Conservation (phyloP, 2,329 filamentous ascomycete species). For the Alternaria viburni region DNA sequence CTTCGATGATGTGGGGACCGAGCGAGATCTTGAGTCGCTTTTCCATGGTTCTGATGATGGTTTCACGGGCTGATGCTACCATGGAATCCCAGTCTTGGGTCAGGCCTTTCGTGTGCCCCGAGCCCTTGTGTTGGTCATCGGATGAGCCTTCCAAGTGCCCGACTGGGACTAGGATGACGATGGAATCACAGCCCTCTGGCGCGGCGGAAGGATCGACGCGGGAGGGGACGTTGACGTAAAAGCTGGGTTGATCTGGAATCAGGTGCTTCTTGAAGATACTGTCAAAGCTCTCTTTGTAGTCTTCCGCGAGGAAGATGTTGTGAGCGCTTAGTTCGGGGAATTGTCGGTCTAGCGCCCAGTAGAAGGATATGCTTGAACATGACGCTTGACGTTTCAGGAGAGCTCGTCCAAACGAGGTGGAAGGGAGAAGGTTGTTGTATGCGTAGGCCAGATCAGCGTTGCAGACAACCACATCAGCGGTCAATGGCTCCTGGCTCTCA, state of each 20-base stretch:
- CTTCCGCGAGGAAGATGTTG: slow-evolving; percentile 78
- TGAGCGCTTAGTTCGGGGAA: slow-evolving; percentile 71
- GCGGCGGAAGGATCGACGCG: slow-evolving; percentile 72
- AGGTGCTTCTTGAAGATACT: slow-evolving; percentile 73
- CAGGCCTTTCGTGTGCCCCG: slow-evolving; percentile 50
- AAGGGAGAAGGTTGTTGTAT: slow-evolving; percentile 72
- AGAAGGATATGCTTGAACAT: slow-evolving; percentile 78
- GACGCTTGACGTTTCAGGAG: slow-evolving; percentile 62
- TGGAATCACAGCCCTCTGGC: slow-evolving; percentile 66
- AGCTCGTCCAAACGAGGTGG: slow-evolving; percentile 51
- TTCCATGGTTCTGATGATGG: slow-evolving; percentile 67
- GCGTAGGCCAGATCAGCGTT: slow-evolving; percentile 79
- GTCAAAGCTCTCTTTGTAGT: slow-evolving; percentile 76
- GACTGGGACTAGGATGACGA: slow-evolving; percentile 75
- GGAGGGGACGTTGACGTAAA: slow-evolving; percentile 79
- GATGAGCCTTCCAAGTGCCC: slow-evolving; percentile 65
- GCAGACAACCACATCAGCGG: slow-evolving; percentile 70
- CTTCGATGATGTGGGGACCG: slow-evolving; percentile 61
- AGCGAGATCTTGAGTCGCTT: slow-evolving; percentile 64
- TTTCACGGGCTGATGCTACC: slow-evolving; percentile 63
- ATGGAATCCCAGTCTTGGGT: slow-evolving; percentile 68
- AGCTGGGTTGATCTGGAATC: slow-evolving; percentile 72
- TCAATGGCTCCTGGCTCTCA: slow-evolving; percentile 60
- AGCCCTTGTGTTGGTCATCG: slow-evolving; percentile 47
- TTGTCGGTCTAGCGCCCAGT: slow-evolving; percentile 69